phyloP scores from a whole-genome alignment of 1,284 basidiomycete genomes.

The Puccinia coronata region DNA sequence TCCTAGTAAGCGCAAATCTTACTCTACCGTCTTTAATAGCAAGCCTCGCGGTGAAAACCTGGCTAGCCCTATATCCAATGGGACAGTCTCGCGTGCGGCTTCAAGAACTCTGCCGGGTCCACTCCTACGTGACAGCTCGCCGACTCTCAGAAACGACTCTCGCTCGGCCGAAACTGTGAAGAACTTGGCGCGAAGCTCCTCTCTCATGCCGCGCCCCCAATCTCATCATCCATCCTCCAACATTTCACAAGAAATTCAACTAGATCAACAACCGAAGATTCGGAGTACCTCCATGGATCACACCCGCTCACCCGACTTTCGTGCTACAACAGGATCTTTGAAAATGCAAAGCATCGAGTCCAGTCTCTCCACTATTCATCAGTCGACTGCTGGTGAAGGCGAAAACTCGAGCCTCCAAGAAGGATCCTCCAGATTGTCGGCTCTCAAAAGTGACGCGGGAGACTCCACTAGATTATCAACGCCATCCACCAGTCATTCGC shows the following conservation, averaged over 20 bases:
- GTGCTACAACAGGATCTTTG: background rate
- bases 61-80: background rate
- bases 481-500: constrained; percentile 12
- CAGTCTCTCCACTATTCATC: constrained; percentile 26
- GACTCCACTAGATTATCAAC: constrained; percentile 10
- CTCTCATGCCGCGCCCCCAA: constrained; percentile 16
- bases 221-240: constrained; percentile 13
- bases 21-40: constrained; percentile 19
- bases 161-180: constrained; percentile 16
- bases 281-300: constrained; percentile 45
- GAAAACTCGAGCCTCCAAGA: background rate
- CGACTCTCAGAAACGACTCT: background rate
- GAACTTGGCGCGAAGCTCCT: constrained; percentile 4
- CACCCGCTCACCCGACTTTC: background rate
- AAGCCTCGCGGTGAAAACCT: background rate
- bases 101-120: constrained; percentile 35
- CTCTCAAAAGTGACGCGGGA: constrained; percentile 11
- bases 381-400: background rate
- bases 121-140: constrained; percentile 8
- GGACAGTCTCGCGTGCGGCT: constrained; percentile 41
- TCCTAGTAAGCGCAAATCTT: constrained; percentile 26
- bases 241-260: background rate
- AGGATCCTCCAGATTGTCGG: constrained; percentile 6
- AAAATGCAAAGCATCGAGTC: constrained; percentile 8
- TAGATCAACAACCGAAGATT: background rate